A percentile compares a stretch with the other conserved stretches of the same genome.
phyloP scores from a whole-genome alignment of 768 basidiomycete genomes.

The Leccinellum luteum region DNA sequence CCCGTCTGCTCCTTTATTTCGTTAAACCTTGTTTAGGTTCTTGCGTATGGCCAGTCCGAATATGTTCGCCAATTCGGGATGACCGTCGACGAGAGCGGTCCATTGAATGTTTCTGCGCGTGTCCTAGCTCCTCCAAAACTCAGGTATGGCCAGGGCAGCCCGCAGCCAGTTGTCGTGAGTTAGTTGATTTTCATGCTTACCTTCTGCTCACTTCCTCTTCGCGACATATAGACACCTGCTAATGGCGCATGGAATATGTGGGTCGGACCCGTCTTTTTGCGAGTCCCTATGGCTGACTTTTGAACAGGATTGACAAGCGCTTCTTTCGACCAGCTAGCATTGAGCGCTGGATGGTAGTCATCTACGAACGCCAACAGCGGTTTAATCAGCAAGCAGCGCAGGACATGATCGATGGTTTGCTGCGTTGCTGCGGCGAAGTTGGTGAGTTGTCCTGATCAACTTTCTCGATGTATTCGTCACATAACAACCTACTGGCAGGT shows the following conservation, averaged over 20 bases:
- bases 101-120: slow-evolving; percentile 59
- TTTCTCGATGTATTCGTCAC: neutral
- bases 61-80: slow-evolving; percentile 76
- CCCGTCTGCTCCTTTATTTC: neutral
- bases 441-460: slow-evolving; percentile 44
- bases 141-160: slow-evolving; percentile 59
- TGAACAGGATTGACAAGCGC: slow-evolving; percentile 62
- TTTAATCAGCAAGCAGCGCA: slow-evolving; percentile 49
- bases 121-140: slow-evolving; percentile 63
- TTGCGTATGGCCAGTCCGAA: slow-evolving; percentile 71
- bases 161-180: slow-evolving; percentile 56
- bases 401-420: slow-evolving; percentile 55
- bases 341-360: slow-evolving; percentile 57
- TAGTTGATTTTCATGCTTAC: neutral
- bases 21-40: slow-evolving; percentile 37
- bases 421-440: slow-evolving; percentile 48
- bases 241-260: slow-evolving; percentile 83
- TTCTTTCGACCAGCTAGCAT: slow-evolving; percentile 60
- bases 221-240: slow-evolving; percentile 45
- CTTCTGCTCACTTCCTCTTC: slow-evolving; percentile 1
- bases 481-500: slow-evolving; percentile 37
- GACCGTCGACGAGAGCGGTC: slow-evolving; percentile 50
- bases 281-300: slow-evolving; percentile 3
- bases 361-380: slow-evolving; percentile 62
- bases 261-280: slow-evolving; percentile 10